A percentile compares a stretch with the other conserved stretches of the same genome.
Evolutionary conservation across 768 basidiomycete genomes (phyloP).

Genomic region (Suillus spraguei): DNA sequence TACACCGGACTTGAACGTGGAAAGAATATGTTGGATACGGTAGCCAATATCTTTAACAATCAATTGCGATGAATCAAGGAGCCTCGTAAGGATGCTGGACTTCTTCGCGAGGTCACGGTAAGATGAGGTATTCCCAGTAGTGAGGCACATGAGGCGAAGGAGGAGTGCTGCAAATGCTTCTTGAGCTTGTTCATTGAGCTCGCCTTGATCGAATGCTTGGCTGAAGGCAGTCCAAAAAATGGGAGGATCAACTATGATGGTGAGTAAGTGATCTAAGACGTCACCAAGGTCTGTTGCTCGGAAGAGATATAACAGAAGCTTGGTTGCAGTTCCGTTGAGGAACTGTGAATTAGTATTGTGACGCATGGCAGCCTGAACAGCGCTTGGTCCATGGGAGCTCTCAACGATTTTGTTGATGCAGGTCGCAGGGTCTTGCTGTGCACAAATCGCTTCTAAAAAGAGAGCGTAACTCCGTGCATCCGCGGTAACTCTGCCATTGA

Average conservation of each 20-base stretch:
- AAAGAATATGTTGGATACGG: conserved; percentile 43
- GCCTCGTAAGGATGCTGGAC: conserved; percentile 27
- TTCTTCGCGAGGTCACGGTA: conserved; percentile 44
- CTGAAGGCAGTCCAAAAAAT: conserved; percentile 50
- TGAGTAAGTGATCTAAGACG: conserved; percentile 41
- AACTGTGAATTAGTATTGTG: conserved; percentile 39
- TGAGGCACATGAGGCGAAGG: conserved; percentile 46
- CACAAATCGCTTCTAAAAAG: conserved; percentile 51
- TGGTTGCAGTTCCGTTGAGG: conserved; percentile 43
- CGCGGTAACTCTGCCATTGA: conserved; percentile 32
- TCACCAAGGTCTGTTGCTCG: conserved; percentile 44
- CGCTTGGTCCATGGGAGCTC: conserved; percentile 37
- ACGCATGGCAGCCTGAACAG: conserved; percentile 45
- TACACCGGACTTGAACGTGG: conserved; percentile 26
- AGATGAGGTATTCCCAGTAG: conserved; percentile 33
- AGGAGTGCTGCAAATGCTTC: conserved; percentile 51
- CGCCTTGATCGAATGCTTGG: conserved; percentile 36
- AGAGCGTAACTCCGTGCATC: conserved; percentile 27
- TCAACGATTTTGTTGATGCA: conserved; percentile 42
- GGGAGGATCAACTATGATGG: conserved; percentile 48
- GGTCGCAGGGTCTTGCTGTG: conserved; percentile 38
- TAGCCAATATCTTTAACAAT: conserved; percentile 34
- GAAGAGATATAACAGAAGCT: conserved; percentile 42
- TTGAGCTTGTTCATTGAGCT: conserved; percentile 38
- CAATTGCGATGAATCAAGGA: conserved; percentile 25